Evolutionary conservation across 2,329 filamentous ascomycete genomes (phyloP).

Genomic region (Botrytis medusae): DNA sequence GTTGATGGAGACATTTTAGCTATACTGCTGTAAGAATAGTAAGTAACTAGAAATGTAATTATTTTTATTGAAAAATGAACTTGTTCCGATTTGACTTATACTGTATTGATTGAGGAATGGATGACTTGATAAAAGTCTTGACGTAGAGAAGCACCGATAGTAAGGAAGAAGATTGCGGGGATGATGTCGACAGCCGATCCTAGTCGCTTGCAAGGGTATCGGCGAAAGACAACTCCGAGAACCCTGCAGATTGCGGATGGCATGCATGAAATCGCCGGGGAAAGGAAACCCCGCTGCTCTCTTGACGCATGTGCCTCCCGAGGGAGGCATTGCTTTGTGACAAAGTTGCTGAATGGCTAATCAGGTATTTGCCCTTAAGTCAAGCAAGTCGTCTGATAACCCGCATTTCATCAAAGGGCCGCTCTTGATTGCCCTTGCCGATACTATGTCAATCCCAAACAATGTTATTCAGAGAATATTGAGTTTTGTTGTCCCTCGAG

Average conservation of each 20-base stretch:
- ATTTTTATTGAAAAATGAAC: neutral
- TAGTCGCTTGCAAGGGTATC: neutral
- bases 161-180: neutral
- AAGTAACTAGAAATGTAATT: neutral
- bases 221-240: neutral
- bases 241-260: neutral
- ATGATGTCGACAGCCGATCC: neutral
- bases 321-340: neutral
- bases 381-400: neutral
- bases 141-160: neutral
- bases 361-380: neutral
- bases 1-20: neutral
- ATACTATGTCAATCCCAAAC: neutral
- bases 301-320: neutral
- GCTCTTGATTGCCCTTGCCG: neutral
- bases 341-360: neutral
- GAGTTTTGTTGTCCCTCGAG: neutral
- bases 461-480: neutral
- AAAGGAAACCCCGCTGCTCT: neutral
- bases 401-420: neutral
- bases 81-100: neutral
- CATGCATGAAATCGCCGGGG: neutral
- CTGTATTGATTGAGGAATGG: neutral
- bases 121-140: neutral
- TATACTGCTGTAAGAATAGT: neutral